Percentiles rank a stretch among this genome's conserved stretches.
Conservation (phyloP, 2,329 filamentous ascomycete species). For the Dryadomyces quercus-mongolicae region DNA sequence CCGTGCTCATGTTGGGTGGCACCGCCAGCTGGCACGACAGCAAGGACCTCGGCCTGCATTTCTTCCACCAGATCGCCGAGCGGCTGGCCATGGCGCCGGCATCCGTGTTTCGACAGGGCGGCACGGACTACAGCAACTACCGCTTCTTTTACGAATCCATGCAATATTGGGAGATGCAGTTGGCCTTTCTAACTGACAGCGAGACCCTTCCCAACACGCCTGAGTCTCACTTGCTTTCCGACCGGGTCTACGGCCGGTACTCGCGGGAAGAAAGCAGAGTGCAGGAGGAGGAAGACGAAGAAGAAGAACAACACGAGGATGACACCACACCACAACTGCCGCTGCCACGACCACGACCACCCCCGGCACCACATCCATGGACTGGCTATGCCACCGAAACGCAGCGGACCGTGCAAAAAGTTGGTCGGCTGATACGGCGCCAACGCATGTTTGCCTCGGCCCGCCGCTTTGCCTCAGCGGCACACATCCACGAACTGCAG, state of each 20-base stretch:
- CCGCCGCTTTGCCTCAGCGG: slow-evolving; percentile 21
- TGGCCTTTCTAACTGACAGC: slow-evolving; percentile 38
- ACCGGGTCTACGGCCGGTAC: background rate
- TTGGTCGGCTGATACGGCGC: slow-evolving; percentile 28
- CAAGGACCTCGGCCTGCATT: slow-evolving; percentile 36
- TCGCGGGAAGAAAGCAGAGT: background rate
- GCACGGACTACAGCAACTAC: slow-evolving; percentile 18
- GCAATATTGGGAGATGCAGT: slow-evolving; percentile 47
- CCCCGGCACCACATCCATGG: slow-evolving; percentile 32
- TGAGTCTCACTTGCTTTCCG: slow-evolving; percentile 5
- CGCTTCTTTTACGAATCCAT: slow-evolving; percentile 41
- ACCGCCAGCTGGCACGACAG: slow-evolving; percentile 43
- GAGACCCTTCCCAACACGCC: slow-evolving; percentile 22
- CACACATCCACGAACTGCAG: slow-evolving; percentile 16
- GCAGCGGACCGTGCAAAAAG: slow-evolving; percentile 30
- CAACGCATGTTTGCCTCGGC: slow-evolving; percentile 20
- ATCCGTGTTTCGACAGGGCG: slow-evolving; percentile 19
- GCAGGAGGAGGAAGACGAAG: background rate
- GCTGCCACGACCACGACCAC: background rate
- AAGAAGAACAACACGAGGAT: background rate
- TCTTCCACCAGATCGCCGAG: slow-evolving; percentile 33
- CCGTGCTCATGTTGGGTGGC: slow-evolving; percentile 39
- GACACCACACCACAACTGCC: background rate
- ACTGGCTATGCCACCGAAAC: slow-evolving; percentile 32
- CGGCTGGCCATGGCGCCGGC: slow-evolving; percentile 19